These are phyloP conservation scores for Agaricus subrufescens DNA, from an alignment of 768 basidiomycete species.

Conservation along the genomic window DNA sequence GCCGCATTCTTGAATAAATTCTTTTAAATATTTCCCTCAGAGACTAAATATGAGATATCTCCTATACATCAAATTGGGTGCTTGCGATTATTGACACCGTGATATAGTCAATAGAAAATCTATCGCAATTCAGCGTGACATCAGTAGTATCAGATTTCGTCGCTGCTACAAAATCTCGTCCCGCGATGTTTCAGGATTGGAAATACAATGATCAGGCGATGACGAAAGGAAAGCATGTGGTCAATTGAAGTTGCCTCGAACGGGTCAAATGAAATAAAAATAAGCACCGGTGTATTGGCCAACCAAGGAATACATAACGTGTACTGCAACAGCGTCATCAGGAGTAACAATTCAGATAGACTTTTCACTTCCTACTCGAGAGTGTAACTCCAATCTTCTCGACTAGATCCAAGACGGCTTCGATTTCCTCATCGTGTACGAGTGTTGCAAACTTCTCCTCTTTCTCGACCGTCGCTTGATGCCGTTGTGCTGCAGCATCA, in stretches of 20 bases:
- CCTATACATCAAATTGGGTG: too few relatives aligned
- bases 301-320: constrained; percentile 26
- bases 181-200: constrained; percentile 39
- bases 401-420: constrained; percentile 54
- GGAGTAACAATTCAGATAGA: neutral
- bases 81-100: constrained; percentile 25
- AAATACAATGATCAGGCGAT: constrained; percentile 46
- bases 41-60: too few relatives aligned
- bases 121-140: constrained; percentile 56
- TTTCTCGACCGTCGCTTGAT: constrained; percentile 39
- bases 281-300: constrained; percentile 49
- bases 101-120: constrained; percentile 44
- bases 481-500: constrained; percentile 47
- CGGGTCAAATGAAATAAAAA: constrained; percentile 46
- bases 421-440: constrained; percentile 47
- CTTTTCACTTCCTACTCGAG: constrained; percentile 26
- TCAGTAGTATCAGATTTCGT: constrained; percentile 39
- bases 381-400: constrained; percentile 54
- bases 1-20: too few relatives aligned
- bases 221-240: constrained; percentile 51
- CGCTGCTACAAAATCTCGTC: constrained; percentile 42
- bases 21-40: too few relatives aligned
- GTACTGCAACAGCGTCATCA: neutral
- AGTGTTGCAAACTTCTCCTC: constrained; percentile 36
- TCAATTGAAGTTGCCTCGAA: constrained; percentile 35